Conservation (phyloP, 371 early-diverging fungal species). For the Massospora cicadina region DNA sequence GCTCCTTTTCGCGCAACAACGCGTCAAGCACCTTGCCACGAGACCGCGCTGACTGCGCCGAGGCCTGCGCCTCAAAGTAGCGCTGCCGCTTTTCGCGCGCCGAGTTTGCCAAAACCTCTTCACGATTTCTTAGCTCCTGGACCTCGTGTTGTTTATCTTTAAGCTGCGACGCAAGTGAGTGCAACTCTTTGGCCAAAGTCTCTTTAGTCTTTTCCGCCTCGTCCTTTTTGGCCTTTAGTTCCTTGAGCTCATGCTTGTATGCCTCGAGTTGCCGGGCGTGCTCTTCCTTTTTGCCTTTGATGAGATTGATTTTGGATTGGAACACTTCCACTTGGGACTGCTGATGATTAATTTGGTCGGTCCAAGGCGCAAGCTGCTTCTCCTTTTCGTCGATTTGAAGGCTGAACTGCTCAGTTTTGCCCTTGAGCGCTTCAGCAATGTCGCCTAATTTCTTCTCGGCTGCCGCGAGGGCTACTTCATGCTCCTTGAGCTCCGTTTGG, state of each 20-base stretch:
- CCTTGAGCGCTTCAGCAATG: slow-evolving; percentile 60
- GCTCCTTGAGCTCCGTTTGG: slow-evolving; percentile 30
- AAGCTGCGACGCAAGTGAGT: neutral
- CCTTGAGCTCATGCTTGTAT: neutral
- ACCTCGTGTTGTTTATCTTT: neutral
- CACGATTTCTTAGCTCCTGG: neutral
- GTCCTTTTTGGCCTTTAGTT: neutral
- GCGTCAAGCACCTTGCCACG: slow-evolving; percentile 54
- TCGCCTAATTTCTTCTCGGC: slow-evolving; percentile 57
- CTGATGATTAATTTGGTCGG: slow-evolving; percentile 48
- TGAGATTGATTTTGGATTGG: slow-evolving; percentile 50
- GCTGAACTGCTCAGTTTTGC: slow-evolving; percentile 55
- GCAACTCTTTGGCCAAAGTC: neutral
- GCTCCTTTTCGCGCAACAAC: slow-evolving; percentile 56
- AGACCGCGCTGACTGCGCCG: slow-evolving; percentile 45
- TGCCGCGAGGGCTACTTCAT: slow-evolving; percentile 35
- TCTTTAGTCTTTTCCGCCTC: neutral
- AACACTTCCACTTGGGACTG: slow-evolving; percentile 58
- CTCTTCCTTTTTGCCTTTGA: slow-evolving; percentile 29
- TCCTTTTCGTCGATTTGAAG: slow-evolving; percentile 57
- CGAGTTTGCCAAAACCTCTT: slow-evolving; percentile 27
- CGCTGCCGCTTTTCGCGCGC: slow-evolving; percentile 19
- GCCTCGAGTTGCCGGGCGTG: neutral
- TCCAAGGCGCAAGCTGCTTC: slow-evolving; percentile 66
- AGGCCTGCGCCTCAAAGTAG: slow-evolving; percentile 24